Evolutionary conservation across 2,329 filamentous ascomycete species (phyloP).

Genomic region (Colletotrichum sp.): DNA sequence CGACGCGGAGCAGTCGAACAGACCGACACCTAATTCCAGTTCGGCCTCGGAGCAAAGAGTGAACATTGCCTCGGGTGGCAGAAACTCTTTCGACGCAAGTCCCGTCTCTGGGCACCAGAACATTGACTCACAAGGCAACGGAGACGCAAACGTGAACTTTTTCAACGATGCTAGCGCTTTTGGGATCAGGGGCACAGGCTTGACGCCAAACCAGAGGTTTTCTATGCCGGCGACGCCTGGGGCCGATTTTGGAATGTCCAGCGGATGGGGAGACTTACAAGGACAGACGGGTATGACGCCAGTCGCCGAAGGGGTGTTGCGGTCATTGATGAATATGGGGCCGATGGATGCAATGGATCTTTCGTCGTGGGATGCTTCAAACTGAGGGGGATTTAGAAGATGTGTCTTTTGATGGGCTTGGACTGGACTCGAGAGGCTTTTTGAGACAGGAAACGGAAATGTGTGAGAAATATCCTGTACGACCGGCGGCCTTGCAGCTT

Average conservation of each 20-base stretch:
- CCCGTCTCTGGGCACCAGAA: constrained; percentile 51
- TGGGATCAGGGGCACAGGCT: constrained; percentile 33
- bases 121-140: constrained; percentile 37
- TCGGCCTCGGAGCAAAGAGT: constrained; percentile 46
- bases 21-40: constrained; percentile 66
- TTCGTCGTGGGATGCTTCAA: constrained; percentile 47
- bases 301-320: constrained; percentile 60
- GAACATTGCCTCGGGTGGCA: constrained; percentile 22
- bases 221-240: constrained; percentile 39
- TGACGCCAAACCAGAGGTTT: constrained; percentile 38
- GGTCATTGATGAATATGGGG: constrained; percentile 62
- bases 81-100: constrained; percentile 56
- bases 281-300: constrained; percentile 55
- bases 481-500: not conserved
- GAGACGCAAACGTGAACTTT: constrained; percentile 42
- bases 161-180: constrained; percentile 45
- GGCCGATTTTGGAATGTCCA: constrained; percentile 45
- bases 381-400: constrained; percentile 1
- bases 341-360: constrained; percentile 66
- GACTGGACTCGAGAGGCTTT: not conserved
- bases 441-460: not conserved
- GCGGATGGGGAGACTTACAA: constrained; percentile 47
- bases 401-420: constrained; percentile 3
- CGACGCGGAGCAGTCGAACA: constrained; percentile 53
- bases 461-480: not conserved